Evolutionary conservation across 495 filamentous ascomycete genomes (phyloP), one percentile per base, ranked within the genome.

Genomic region (Alectoria sarmentosa): DNA sequence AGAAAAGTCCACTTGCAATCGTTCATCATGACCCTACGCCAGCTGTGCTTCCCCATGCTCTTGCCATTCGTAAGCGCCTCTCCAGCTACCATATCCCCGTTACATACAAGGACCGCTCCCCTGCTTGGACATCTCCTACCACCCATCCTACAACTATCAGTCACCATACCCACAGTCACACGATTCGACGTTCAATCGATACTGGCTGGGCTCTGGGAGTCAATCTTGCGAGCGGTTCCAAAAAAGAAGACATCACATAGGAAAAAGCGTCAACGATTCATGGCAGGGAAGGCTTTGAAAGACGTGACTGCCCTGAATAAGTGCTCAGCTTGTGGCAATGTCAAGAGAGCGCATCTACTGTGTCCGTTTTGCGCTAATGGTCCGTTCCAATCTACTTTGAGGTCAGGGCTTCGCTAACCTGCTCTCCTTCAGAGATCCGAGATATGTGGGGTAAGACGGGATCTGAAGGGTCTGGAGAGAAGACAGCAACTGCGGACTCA

Each of bases 181-280:
- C 58, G 34, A 8, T 58, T 68, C n/a, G 52, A 57, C 38, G 68
- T 86, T 17, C 83, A 85, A 1, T 79, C 77, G 13, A 68, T 94
- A 5, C 73, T 95, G 23, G 82, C 82, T 55, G 89, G 86, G 44
- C 82, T 99, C 65, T 98, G 93, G 90, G 95, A 96, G 66, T 90
- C 88, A 3, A 83, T 98, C 44, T 85, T 99, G 41, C 86, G 86
- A 66, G 94, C 94, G 6, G 94, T 96, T 9, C 94, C 94, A 14
- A 99, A 99, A 83, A 98, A 96, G 78, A 99, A 98, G 84, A 96
- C 92, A 14, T 96, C 93, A 32, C 89, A 99, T 75, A 90, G 90
- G 82, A 97, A 96, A 82, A 96, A 90, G 79, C 87, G 94, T 66
- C 87, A 90, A 70, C 83, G 95, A 69, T 91, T 93, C 69, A 86